Evolutionary conservation across 2,329 filamentous ascomycete genomes (phyloP), one percentile per base, ranked within the genome.

Genomic region (Taxawa tesnikishii): DNA sequence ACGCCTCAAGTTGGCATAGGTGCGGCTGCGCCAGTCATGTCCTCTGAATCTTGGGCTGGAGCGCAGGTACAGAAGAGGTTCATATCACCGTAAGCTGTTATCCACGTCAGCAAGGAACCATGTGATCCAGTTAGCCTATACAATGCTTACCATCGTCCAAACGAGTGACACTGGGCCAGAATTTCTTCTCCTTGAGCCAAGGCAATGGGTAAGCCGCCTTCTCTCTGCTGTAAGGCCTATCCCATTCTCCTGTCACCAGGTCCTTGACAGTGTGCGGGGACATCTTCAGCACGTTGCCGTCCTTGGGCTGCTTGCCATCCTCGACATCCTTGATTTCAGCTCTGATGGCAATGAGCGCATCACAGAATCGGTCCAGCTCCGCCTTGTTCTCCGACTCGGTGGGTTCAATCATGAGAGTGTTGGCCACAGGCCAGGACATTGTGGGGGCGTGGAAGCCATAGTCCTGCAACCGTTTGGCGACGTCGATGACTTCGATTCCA

Each of bases 371-470:
- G 57, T 94, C 88, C 2, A 96, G 73, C 65, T 96, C 88, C 40
- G 79, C 79, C 56, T 90, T 87, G 58, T 74, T 83, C 65, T 96
- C 88, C 10, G 79, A 87, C 62, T 94, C 88, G 0, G 88, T 96
- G 2, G 88, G 88, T 64, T 96, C 88, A 43, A 96, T 93, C 88
- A 96, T 96, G 27, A 96, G 73, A 1, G 88, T 94, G 60, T 92
- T 92, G 32, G 83, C 73, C 2, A 96, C 85, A 2, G 88, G 88
- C 83, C 83, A 94, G 54, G 78, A 85, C 88, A 96, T 94, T 32
- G 88, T 96, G 0, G 88, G 88, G 1, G 87, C 83, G 58, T 96
- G 88, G 73, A 96, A 96, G 26, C 88, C 88, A 54, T 93, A 96
- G 54, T 96, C 88, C 59, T 94, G 87, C 13, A 96, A 74, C 41